Percentiles rank a stretch among this genome's conserved stretches.
Conservation (phyloP, 2,329 filamentous ascomycete genomes). For the Hypomyces perniciosus region DNA sequence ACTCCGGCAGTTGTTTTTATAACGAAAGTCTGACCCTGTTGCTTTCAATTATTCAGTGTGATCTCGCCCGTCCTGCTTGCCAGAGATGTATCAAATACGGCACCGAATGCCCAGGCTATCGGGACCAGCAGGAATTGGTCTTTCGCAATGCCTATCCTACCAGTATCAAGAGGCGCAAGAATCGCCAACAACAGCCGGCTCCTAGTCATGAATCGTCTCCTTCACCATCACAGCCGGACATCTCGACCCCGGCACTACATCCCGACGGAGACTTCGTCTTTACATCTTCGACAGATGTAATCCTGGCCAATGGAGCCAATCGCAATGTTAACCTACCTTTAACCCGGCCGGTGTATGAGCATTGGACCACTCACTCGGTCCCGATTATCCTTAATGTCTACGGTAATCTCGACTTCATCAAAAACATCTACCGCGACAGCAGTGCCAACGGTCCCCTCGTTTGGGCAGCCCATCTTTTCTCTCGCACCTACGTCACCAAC, state of each 20-base stretch:
- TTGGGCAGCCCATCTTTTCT: slow-evolving; percentile 35
- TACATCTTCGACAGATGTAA: slow-evolving; percentile 5
- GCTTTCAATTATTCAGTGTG: slow-evolving; percentile 25
- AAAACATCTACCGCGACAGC: slow-evolving; percentile 21
- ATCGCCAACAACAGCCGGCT: slow-evolving; percentile 15
- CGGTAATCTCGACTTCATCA: slow-evolving; percentile 29
- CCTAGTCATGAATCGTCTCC: slow-evolving; percentile 1
- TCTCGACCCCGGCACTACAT: slow-evolving; percentile 6
- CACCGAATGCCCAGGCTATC: slow-evolving; percentile 33
- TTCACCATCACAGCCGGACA: slow-evolving; percentile 6
- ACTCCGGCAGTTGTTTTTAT: no score
- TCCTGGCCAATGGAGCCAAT: not conserved
- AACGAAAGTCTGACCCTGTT: not conserved
- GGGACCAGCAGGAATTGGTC: slow-evolving; percentile 34
- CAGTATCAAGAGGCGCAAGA: slow-evolving; percentile 27
- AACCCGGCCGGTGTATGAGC: slow-evolving; percentile 24
- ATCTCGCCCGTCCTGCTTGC: slow-evolving; percentile 33
- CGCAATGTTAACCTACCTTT: slow-evolving; percentile 14
- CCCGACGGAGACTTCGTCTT: slow-evolving; percentile 7
- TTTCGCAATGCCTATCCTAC: slow-evolving; percentile 31
- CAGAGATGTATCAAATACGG: slow-evolving; percentile 37
- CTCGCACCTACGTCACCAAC: slow-evolving; percentile 35
- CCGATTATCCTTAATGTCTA: slow-evolving; percentile 36
- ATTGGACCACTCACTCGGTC: slow-evolving; percentile 34
- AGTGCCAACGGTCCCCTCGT: slow-evolving; percentile 28